Evolutionary conservation across 2,329 filamentous ascomycete genomes (phyloP), one percentile per base, ranked within the genome.

Genomic region (Fusarium humuli): DNA sequence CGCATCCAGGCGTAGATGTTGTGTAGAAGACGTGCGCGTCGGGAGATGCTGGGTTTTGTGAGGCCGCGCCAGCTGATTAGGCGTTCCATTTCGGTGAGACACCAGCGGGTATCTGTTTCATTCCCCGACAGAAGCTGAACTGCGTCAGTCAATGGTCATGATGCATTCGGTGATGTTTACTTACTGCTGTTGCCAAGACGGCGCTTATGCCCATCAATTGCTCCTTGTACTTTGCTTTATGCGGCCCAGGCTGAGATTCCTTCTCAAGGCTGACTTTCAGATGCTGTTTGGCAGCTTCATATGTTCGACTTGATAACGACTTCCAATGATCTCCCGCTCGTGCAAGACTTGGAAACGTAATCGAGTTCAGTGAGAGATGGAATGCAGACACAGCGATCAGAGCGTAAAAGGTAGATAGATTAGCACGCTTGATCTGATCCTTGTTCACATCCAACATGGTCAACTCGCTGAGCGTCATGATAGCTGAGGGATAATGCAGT

Each of bases 1-100:
- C 71, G 71, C 69, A 73, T 73, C 71, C 71, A 73, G 34, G 71
- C 71, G 32, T 73, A 73, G 11, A 73, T 68, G 40, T 73, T 73
- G 44, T 73, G 71, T 0, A 73, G 48, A 0, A 73, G 25, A 1
- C 71, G 68, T 1, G 71, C 71, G 22, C 71, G 68, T 2, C 71
- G 71, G 13, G 71, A 73, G 40, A 73, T 71, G 1, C 55, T 59
- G 7, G 59, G 71, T 20, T 73, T 73, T 1, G 66, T 67, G 9
- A 73, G 48, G 2, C 71, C 71, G 18, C 71, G 66, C 59, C 57
- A 59, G n/a, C 65, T 55, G 12, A 73, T 73, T 7, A 73, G 65
- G 1, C 69, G 71, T 25, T 73, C 71, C 61, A 70, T 71, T 42
- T 73, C 65, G 2, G 62, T 72, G n/a, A 73, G 68, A 30, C 69